Percentiles rank a stretch among this genome's conserved stretches.
Evolutionary conservation across 192 early-diverging fungal genomes (phyloP).

Genomic region (Mortierella hygrophila): DNA sequence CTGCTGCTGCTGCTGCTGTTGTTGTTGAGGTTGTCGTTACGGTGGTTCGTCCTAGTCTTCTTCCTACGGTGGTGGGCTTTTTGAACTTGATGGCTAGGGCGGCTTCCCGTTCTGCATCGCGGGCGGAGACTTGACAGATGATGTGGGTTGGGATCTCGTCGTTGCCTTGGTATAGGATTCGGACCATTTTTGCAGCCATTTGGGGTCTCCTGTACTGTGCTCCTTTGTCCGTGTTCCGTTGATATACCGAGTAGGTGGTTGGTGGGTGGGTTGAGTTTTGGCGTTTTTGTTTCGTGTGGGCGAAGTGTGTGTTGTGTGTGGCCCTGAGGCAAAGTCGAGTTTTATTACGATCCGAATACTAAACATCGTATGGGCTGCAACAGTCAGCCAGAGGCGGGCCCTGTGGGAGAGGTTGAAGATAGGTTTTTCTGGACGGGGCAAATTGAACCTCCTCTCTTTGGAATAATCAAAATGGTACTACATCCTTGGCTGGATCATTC

Average conservation of each 20-base stretch:
- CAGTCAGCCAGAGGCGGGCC: neutral
- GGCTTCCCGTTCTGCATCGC: slow-evolving; percentile 52
- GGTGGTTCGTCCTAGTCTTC: neutral
- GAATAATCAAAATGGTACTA: slow-evolving; percentile 42
- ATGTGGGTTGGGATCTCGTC: slow-evolving; percentile 64
- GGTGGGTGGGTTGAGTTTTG: neutral
- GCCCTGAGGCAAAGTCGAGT: too few relatives aligned
- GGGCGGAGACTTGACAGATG: slow-evolving; percentile 33
- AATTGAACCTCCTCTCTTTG: slow-evolving; percentile 46
- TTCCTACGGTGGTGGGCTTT: neutral
- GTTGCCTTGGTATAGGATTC: slow-evolving; percentile 36
- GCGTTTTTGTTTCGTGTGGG: neutral
- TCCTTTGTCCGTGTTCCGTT: neutral
- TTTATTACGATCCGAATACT: neutral
- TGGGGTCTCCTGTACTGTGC: too few relatives aligned
- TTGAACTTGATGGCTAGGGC: slow-evolving; percentile 35
- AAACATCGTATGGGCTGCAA: neutral
- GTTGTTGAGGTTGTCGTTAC: neutral
- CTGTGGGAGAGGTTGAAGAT: neutral
- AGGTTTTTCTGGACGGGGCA: slow-evolving; percentile 3
- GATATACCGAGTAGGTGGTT: too few relatives aligned
- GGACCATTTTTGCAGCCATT: slow-evolving; percentile 18
- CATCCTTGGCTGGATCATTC: neutral
- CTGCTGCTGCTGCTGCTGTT: too few relatives aligned
- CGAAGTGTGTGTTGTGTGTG: too few relatives aligned